Percentiles rank a stretch among this genome's conserved stretches.
Conservation (phyloP, 805 yeast genomes). For the Cyberlindnera maclurae region DNA sequence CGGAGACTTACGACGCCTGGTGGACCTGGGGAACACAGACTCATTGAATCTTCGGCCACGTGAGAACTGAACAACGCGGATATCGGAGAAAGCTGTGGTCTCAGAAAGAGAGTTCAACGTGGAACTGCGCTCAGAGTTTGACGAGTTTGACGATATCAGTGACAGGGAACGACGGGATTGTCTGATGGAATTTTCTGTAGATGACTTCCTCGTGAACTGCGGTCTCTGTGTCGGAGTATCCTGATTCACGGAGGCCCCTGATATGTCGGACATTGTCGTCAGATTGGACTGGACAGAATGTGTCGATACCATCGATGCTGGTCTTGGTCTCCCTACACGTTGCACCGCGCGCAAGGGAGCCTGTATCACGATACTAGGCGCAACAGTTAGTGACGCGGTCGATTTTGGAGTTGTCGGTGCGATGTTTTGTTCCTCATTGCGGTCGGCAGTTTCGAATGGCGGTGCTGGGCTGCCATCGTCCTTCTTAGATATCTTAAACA, state of each 20-base stretch:
- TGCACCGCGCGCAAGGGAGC: too few species aligned
- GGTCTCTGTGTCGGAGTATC: conserved; percentile 14
- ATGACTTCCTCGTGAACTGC: conserved; percentile 14
- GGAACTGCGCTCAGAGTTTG: conserved; percentile 33
- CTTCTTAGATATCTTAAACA: conserved; percentile 25
- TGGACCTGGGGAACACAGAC: conserved; percentile 18
- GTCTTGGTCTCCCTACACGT: conserved; percentile 26
- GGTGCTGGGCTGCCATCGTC: conserved; percentile 3
- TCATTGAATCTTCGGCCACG: conserved; percentile 17
- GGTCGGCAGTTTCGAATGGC: too few species aligned
- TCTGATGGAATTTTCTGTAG: conserved; percentile 20
- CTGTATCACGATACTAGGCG: too few species aligned
- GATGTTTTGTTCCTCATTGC: too few species aligned
- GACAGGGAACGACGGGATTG: conserved; percentile 29
- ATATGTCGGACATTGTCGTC: conserved; percentile 46
- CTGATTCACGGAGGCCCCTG: conserved; percentile 23
- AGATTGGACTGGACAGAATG: conserved; percentile 40
- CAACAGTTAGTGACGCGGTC: too few species aligned
- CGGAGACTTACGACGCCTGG: conserved; percentile 23
- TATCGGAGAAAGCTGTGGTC: conserved; percentile 26
- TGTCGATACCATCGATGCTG: conserved; percentile 46
- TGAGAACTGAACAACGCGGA: conserved; percentile 15
- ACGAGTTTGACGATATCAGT: conserved; percentile 31
- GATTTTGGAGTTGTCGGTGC: too few species aligned
- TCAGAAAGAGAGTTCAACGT: conserved; percentile 33